Base-by-base conservation (phyloP, 768 basidiomycete species). In the Tubosaeta brunneosetosa region DNA sequence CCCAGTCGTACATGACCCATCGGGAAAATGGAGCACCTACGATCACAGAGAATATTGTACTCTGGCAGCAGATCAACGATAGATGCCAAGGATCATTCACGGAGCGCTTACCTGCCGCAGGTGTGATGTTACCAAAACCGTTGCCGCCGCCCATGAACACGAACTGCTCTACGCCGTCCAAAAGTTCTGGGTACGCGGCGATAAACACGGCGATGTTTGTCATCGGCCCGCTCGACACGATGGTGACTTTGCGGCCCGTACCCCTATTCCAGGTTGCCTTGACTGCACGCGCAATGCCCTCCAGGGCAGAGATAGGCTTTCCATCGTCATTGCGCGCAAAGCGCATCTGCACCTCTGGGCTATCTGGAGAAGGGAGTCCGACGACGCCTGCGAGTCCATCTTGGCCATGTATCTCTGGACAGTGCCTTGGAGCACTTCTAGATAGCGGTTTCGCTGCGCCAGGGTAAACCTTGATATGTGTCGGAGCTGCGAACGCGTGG, bases 141-240 rank as follows among this genome's bases (percentile, higher is more conserved):
- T 91, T 84, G 3, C 83, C 91, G n/a, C 92, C 92, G 11, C 92
- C 92, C 92, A 95, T 94, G 61, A 91, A 77, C 13, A 82, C 77
- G 40, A 83, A 71, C 49, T 78, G 70, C 38, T 76, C 74, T 6
- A 84, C 67, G 11, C 70, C 77, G 3, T 72, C 71, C 17, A 80
- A 55, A 3, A 84, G 69, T 27, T 81, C 74, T 0, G 83, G 80
- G 72, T 83, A 80, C 2, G 77, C 78, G 52, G 74, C 73, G 16
- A 85, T 73, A 58, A 90, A 86, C 6, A 86, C 67, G 0, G 84
- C 85, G 33, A 88, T 76, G 56, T 94, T 95, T 17, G 93, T 94
- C 82, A 91, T 83, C 1, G 92, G 88, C 0, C 92, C 92, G 4
- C 79, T 84, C 1, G 91, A 89, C 1, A 91, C 78, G 3, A 95